phyloP scores from a whole-genome alignment of 2,329 filamentous ascomycete genomes.

The Elsinoe necatrix region DNA sequence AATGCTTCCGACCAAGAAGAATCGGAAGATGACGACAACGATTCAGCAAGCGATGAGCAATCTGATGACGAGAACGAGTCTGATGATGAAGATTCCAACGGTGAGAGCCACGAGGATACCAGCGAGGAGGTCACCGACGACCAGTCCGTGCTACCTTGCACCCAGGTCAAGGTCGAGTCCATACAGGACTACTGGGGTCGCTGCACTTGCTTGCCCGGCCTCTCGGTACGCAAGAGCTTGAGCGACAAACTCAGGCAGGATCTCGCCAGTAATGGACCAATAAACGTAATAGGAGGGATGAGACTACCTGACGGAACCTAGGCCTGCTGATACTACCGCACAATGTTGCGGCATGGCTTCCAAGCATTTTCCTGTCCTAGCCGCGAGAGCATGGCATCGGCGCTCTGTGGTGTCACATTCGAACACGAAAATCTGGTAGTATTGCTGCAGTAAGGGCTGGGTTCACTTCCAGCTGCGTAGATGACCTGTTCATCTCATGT shows the following conservation, averaged over 20 bases:
- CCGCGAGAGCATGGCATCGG: too few species aligned
- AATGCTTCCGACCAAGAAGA: not conserved
- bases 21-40: not conserved
- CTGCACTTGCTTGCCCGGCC: not conserved
- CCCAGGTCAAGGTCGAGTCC: not conserved
- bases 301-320: too few species aligned
- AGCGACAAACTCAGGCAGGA: not conserved
- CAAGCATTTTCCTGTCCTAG: too few species aligned
- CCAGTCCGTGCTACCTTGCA: not conserved
- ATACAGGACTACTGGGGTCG: not conserved
- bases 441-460: too few species aligned
- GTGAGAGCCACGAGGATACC: not conserved
- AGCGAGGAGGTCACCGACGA: not conserved
- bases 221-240: not conserved
- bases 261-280: too few species aligned
- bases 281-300: too few species aligned
- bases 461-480: too few species aligned
- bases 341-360: too few species aligned
- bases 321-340: too few species aligned
- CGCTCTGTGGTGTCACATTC: too few species aligned
- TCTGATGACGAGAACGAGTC: not conserved
- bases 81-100: not conserved
- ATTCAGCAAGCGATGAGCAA: not conserved
- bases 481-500: too few species aligned
- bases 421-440: too few species aligned